Percentiles rank a stretch among this genome's conserved stretches.
These are phyloP conservation scores for Colletotrichum sp. DNA, from an alignment of 2,329 filamentous ascomycete species.

Conservation along the genomic window DNA sequence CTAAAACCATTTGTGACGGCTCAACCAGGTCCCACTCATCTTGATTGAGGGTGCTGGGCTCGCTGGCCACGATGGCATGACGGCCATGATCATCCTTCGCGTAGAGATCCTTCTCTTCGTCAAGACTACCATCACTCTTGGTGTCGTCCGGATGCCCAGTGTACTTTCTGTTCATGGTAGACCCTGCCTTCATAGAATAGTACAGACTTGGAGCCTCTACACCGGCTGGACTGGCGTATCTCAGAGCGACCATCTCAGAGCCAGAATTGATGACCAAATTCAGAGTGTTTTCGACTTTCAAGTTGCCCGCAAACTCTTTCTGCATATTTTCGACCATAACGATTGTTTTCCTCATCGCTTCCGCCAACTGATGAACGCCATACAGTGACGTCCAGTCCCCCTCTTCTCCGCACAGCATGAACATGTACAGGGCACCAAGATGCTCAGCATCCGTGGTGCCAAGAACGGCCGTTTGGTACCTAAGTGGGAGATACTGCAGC, in stretches of 20 bases:
- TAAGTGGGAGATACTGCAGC: conserved; percentile 8
- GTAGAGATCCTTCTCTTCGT: not conserved
- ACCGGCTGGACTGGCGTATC: not conserved
- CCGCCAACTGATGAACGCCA: not conserved
- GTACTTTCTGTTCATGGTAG: conserved; percentile 10
- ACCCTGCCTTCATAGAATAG: not conserved
- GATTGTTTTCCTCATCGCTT: conserved; percentile 9
- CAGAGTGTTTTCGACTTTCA: not conserved
- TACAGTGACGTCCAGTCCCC: conserved; percentile 9
- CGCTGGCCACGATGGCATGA: conserved; percentile 9
- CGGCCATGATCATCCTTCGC: not conserved
- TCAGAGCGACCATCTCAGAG: conserved; percentile 3
- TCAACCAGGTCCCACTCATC: conserved; percentile 6
- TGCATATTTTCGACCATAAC: not conserved
- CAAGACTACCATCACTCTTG: no score
- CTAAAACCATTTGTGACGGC: conserved; percentile 7
- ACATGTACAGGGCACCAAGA: conserved; percentile 6
- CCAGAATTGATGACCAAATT: not conserved
- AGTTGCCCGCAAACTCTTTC: not conserved
- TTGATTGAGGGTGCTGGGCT: conserved; percentile 3
- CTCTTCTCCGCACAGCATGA: not conserved
- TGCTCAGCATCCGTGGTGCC: conserved; percentile 16
- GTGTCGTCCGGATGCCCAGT: not conserved
- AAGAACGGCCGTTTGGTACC: conserved; percentile 4
- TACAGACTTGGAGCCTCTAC: conserved; percentile 7